Conservation (phyloP, 2,329 filamentous ascomycete species). For the Blumeria graminis region DNA sequence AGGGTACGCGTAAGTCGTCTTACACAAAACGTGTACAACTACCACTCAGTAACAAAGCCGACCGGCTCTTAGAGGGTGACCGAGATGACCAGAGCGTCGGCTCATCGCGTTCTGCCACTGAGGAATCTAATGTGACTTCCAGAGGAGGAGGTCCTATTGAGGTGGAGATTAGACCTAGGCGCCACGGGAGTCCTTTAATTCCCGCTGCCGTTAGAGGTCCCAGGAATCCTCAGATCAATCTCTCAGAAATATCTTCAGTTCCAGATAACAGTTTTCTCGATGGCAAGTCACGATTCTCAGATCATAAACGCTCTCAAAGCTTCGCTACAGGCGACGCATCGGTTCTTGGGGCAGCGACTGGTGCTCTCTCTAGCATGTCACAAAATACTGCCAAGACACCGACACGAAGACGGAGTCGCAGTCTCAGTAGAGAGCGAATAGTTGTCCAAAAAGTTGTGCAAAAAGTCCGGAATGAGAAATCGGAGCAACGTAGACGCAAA, state of each 20-base stretch:
- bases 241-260: slow-evolving; percentile 74
- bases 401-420: slow-evolving; percentile 31
- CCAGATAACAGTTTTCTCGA: slow-evolving; percentile 48
- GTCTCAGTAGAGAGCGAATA: slow-evolving; percentile 40
- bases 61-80: slow-evolving; percentile 24
- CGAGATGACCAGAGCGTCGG: slow-evolving; percentile 38
- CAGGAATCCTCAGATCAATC: slow-evolving; percentile 37
- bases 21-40: slow-evolving; percentile 45
- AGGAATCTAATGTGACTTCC: slow-evolving; percentile 52
- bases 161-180: slow-evolving; percentile 51
- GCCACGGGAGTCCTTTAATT: slow-evolving; percentile 43
- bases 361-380: slow-evolving; percentile 16
- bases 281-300: slow-evolving; percentile 16
- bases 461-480: slow-evolving; percentile 31
- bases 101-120: slow-evolving; percentile 56
- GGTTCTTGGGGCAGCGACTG: slow-evolving; percentile 17
- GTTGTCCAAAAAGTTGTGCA: slow-evolving; percentile 41
- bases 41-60: slow-evolving; percentile 19
- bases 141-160: slow-evolving; percentile 50
- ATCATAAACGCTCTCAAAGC: slow-evolving; percentile 14
- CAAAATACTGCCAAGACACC: slow-evolving; percentile 32
- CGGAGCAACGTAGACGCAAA: slow-evolving; percentile 21
- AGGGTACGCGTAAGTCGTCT: slow-evolving; percentile 45
- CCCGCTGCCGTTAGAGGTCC: slow-evolving; percentile 21
- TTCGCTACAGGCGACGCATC: slow-evolving; percentile 12